phyloP scores from a whole-genome alignment of 306 rosid genomes.

The Hippophae gyantsensis region DNA sequence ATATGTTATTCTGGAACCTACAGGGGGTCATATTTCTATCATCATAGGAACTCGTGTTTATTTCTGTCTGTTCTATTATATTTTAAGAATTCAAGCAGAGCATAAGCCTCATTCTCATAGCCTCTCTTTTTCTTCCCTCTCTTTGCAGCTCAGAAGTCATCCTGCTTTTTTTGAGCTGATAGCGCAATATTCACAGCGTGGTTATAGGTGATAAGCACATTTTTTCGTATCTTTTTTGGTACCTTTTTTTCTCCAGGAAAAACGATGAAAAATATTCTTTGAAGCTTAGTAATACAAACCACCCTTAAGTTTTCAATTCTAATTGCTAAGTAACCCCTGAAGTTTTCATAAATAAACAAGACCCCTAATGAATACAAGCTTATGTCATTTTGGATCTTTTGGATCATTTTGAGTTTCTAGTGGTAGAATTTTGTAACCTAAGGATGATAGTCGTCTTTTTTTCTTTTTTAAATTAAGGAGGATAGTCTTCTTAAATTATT shows the following conservation, averaged over 20 bases:
- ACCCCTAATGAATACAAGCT: too few relatives aligned
- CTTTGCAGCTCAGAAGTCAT: conserved; percentile 63
- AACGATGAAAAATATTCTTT: too few relatives aligned
- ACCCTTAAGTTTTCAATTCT: too few relatives aligned
- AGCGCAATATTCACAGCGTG: conserved; percentile 61
- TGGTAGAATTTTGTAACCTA: too few relatives aligned
- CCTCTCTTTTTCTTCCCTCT: neutral
- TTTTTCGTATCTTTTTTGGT: neutral
- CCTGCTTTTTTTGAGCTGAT: conserved; percentile 75
- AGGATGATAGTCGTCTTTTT: too few relatives aligned
- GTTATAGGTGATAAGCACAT: conserved; percentile 58
- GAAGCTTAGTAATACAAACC: too few relatives aligned
- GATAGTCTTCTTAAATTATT: too few relatives aligned
- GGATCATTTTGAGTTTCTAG: too few relatives aligned
- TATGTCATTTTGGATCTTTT: too few relatives aligned
- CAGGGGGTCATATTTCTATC: neutral
- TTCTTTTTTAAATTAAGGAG: too few relatives aligned
- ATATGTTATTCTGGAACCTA: neutral
- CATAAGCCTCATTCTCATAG: neutral
- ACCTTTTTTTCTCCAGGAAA: neutral
- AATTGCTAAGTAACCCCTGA: too few relatives aligned
- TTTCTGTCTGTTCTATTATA: neutral
- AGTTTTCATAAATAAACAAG: too few relatives aligned
- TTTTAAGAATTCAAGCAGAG: neutral
- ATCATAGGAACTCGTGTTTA: neutral